phyloP scores from a whole-genome alignment of 306 rosid genomes.

The Trichosanthes cucumerina region DNA sequence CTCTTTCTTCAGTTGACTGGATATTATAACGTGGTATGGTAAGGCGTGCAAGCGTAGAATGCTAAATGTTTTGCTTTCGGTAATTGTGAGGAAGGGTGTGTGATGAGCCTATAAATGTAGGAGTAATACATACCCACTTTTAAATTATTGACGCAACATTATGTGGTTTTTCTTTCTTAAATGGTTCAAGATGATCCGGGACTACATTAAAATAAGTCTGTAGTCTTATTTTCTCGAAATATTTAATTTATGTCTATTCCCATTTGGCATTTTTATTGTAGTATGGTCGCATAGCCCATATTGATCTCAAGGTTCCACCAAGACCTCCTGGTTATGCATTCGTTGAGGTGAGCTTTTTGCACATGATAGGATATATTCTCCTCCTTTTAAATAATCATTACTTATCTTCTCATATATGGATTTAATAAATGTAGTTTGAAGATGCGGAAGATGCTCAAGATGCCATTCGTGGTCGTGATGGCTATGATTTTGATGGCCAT shows the following conservation, averaged over 20 bases:
- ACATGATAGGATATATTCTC: background rate
- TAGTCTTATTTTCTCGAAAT: background rate
- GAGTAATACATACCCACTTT: background rate
- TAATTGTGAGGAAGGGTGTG: background rate
- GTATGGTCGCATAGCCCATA: conserved; percentile 88
- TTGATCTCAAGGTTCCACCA: conserved; percentile 96
- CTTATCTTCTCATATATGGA: background rate
- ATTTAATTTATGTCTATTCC: background rate
- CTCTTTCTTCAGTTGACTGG: background rate
- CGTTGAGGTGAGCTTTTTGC: conserved; percentile 63
- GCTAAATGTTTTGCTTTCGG: background rate
- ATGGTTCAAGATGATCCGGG: background rate
- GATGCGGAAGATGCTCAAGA: conserved; percentile 96
- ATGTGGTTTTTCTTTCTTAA: background rate
- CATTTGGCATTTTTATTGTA: conserved; percentile 18
- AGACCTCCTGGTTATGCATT: conserved; percentile 99
- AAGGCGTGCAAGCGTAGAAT: background rate
- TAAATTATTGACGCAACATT: background rate
- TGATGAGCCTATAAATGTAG: background rate
- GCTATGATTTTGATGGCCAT: conserved; percentile 97
- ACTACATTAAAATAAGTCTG: background rate
- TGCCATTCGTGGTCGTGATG: conserved; percentile 97
- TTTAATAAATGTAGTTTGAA: conserved; percentile 58
- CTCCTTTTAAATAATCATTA: too few relatives aligned
- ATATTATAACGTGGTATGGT: background rate